Conservation (phyloP, 139 green algal species). For the Tetradesmus obliquus region DNA sequence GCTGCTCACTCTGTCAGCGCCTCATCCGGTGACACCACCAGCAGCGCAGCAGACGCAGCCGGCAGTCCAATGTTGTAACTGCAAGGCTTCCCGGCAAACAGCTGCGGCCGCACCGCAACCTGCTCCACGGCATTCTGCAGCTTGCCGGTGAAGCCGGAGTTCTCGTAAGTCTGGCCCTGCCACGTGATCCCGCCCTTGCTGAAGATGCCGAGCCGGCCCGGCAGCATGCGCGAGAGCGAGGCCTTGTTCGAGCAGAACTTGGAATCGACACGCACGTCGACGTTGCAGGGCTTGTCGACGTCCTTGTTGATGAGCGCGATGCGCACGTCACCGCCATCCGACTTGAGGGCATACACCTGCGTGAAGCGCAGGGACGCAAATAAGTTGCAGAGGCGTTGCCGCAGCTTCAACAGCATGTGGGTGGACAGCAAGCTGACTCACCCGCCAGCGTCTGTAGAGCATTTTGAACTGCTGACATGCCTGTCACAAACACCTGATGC, state of each 20-base stretch:
- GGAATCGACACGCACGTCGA: not conserved
- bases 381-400: not conserved
- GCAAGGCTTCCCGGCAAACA: not conserved
- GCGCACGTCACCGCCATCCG: slow-evolving; percentile 7
- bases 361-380: too few species aligned
- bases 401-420: not conserved
- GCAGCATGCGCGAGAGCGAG: slow-evolving; percentile 23
- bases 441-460: too few species aligned
- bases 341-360: slow-evolving; percentile 28
- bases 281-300: slow-evolving; percentile 34
- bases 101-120: not conserved
- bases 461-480: not conserved
- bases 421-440: too few species aligned
- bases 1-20: not conserved
- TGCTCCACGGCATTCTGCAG: not conserved
- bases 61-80: slow-evolving; percentile 12
- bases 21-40: not conserved
- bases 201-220: slow-evolving; percentile 8
- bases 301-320: slow-evolving; percentile 48
- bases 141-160: not conserved
- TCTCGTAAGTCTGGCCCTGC: slow-evolving; percentile 28
- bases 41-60: not conserved
- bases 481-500: too few species aligned
- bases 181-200: slow-evolving; percentile 38
- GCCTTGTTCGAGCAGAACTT: slow-evolving; percentile 6